Conservation (phyloP, 331 rosid genomes). For the Dryas integrifolia region DNA sequence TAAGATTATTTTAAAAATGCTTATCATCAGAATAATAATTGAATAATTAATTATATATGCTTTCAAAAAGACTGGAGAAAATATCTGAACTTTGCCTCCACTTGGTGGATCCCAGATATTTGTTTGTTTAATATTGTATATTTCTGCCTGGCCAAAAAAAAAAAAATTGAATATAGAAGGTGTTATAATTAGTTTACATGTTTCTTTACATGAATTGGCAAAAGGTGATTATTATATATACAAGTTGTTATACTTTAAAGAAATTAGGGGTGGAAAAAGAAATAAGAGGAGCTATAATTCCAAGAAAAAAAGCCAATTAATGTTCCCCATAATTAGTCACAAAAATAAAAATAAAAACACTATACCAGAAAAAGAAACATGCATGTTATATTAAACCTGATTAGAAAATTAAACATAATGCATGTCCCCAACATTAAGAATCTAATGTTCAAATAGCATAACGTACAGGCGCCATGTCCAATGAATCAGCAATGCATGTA, state of each 20-base stretch:
- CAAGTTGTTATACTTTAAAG: background rate
- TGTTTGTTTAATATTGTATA: background rate
- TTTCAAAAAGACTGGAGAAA: background rate
- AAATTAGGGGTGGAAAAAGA: background rate
- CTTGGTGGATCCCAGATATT: slow-evolving; percentile 17
- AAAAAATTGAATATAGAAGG: background rate
- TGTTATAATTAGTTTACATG: background rate
- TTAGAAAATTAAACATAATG: background rate
- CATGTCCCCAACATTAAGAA: background rate
- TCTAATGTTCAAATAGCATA: background rate
- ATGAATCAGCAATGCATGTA: background rate
- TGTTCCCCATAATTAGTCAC: background rate
- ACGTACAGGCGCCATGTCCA: background rate
- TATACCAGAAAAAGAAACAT: too few relatives aligned
- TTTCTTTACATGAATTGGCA: background rate
- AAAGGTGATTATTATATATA: background rate
- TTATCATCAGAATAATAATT: background rate
- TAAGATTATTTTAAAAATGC: background rate
- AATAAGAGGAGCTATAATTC: too few relatives aligned
- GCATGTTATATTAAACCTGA: background rate
- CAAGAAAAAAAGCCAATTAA: too few relatives aligned
- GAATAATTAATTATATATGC: background rate
- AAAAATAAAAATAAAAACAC: background rate
- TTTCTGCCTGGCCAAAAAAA: too few relatives aligned
- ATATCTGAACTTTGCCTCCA: slow-evolving; percentile 7